Base-by-base conservation (phyloP, 1,284 basidiomycete genomes). In the Trichosporon asahii region DNA sequence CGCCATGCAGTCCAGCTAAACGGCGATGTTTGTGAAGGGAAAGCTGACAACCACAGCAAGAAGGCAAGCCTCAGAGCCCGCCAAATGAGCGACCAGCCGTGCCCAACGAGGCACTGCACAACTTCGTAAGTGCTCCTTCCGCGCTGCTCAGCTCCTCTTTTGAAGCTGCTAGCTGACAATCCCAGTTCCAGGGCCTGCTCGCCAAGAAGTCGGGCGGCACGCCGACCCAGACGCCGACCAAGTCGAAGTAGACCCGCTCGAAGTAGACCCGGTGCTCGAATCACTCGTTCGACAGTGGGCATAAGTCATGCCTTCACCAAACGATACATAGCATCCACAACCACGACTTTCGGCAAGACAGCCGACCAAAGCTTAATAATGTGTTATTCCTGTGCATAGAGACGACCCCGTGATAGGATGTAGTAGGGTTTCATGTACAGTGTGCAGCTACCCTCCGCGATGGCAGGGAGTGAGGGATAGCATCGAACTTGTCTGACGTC, bases 21-120 rank as follows among this genome's bases (percentile, higher is more conserved):
- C 31, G 6, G 31, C 31, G 31, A 33, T 9, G 31, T 33, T 33
- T 9, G 35, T n/a, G n/a, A n/a, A n/a, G 35, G 14, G 11, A 12
- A 31, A 8, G 67, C 69, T 60, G 68, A 72, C 55, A 25, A 23
- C 12, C 18, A 65, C 66, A 11, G 35, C 66, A 82, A 77, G 79
- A 80, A 35, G 70, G 78, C 12, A 71, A 70, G 37, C 76, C 77
- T 0, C 70, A 74, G 14, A 53, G 64, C 25, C 68, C 76, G 40
- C 49, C 71, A n/a, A 71, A 68, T 15, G 57, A 69, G 12, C 33
- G 71, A 11, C 53, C 74, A 21, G 70, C 74, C 12, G 76, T 78
- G 63, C 77, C 77, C 3, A 82, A 82, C 74, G 83, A 83, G 71
- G 81, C 81, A 15, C 72, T 84, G 60, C 80, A 82, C 73, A 83